phyloP scores from a whole-genome alignment of 495 filamentous ascomycete genomes.

The Niebla homalea region DNA sequence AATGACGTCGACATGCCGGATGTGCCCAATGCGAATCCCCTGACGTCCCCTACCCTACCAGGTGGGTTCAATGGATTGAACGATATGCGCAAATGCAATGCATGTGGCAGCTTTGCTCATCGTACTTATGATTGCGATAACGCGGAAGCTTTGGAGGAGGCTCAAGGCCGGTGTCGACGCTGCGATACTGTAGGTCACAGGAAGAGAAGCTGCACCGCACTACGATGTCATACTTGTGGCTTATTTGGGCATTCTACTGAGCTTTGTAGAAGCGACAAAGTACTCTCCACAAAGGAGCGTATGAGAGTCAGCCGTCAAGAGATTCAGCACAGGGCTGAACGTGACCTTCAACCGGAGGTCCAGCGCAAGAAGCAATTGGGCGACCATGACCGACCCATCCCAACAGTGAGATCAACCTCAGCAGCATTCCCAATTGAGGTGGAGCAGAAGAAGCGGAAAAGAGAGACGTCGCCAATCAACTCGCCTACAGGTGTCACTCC shows the following conservation, averaged over 20 bases:
- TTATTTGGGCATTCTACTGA: slow-evolving; percentile 27
- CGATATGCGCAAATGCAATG: slow-evolving; percentile 27
- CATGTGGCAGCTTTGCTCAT: slow-evolving; percentile 37
- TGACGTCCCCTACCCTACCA: slow-evolving; percentile 26
- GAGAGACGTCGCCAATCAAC: slow-evolving; percentile 18
- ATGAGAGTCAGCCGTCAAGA: slow-evolving; percentile 24
- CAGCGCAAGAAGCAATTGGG: slow-evolving; percentile 31
- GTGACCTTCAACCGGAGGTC: slow-evolving; percentile 25
- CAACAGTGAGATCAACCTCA: slow-evolving; percentile 27
- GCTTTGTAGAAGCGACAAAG: slow-evolving; percentile 22
- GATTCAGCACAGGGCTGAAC: slow-evolving; percentile 18
- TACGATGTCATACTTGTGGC: slow-evolving; percentile 36
- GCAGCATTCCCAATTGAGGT: slow-evolving; percentile 3
- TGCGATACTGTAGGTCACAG: slow-evolving; percentile 32
- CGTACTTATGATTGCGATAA: slow-evolving; percentile 38
- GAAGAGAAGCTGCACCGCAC: slow-evolving; percentile 25
- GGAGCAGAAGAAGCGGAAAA: slow-evolving; percentile 29
- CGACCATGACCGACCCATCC: slow-evolving; percentile 35
- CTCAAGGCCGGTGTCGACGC: slow-evolving; percentile 30
- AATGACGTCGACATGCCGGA: slow-evolving; percentile 38
- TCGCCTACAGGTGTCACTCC: no score
- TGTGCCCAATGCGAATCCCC: slow-evolving; percentile 7
- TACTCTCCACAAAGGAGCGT: slow-evolving; percentile 27
- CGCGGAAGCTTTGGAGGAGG: slow-evolving; percentile 24
- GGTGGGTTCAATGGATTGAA: slow-evolving; percentile 36